These are phyloP conservation scores for Paraphoma sp. DNA, from an alignment of 2,329 filamentous ascomycete species.

Conservation along the genomic window DNA sequence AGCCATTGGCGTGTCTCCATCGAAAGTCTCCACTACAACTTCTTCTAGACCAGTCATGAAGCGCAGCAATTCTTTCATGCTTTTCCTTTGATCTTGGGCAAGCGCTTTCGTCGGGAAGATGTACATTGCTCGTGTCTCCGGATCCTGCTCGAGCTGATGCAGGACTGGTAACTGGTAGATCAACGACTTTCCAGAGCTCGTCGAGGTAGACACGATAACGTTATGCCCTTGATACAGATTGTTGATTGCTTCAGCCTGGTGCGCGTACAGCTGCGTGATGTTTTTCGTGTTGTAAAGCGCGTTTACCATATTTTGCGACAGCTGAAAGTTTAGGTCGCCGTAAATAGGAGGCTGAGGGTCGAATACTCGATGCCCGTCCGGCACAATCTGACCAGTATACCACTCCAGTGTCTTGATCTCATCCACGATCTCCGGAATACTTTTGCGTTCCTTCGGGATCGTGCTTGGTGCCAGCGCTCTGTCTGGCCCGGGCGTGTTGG, in stretches of 20 bases:
- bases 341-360: slow-evolving; percentile 82
- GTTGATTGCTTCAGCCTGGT: slow-evolving; percentile 95
- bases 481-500: slow-evolving; percentile 51
- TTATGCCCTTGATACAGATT: slow-evolving; percentile 80
- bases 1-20: slow-evolving; percentile 88
- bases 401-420: slow-evolving; percentile 83
- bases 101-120: slow-evolving; percentile 98
- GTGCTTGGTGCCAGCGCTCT: slow-evolving; percentile 64
- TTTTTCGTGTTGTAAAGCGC: slow-evolving; percentile 90
- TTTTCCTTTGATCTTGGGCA: slow-evolving; percentile 91
- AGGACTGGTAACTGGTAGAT: slow-evolving; percentile 96
- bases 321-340: slow-evolving; percentile 81
- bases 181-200: slow-evolving; percentile 95
- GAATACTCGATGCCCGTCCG: slow-evolving; percentile 89
- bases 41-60: slow-evolving; percentile 81
- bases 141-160: slow-evolving; percentile 81
- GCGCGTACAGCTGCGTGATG: slow-evolving; percentile 85
- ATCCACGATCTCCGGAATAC: slow-evolving; percentile 81
- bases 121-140: slow-evolving; percentile 85
- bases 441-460: slow-evolving; percentile 81
- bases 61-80: slow-evolving; percentile 80
- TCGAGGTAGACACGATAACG: slow-evolving; percentile 93
- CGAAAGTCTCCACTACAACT: slow-evolving; percentile 87
- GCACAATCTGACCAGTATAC: slow-evolving; percentile 93
- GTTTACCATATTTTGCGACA: slow-evolving; percentile 94